Evolutionary conservation across 805 yeast genomes (phyloP).

Genomic region (Candida pseudofarinosa): DNA sequence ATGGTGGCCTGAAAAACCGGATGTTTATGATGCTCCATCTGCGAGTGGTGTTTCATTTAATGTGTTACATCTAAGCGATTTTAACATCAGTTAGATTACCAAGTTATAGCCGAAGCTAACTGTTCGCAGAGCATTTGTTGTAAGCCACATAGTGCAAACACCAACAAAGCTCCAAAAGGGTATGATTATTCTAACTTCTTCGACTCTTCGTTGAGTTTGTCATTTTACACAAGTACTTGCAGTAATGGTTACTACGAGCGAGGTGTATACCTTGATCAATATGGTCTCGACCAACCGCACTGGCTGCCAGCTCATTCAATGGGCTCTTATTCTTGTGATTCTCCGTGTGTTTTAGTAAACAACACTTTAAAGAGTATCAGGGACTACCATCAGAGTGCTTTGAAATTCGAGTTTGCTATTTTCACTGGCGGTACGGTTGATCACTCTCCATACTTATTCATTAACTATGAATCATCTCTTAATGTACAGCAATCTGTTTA

Average conservation of each 20-base stretch:
- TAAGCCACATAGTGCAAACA: conserved; percentile 3
- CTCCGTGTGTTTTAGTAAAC: conserved; percentile 4
- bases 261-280: conserved; percentile 10
- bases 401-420: conserved; percentile 3
- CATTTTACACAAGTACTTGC: conserved; percentile 10
- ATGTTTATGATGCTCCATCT: conserved; percentile 7
- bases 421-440: conserved; percentile 3
- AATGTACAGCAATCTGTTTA: not conserved
- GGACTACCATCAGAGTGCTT: conserved; percentile 4
- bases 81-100: conserved; percentile 2
- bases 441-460: not conserved
- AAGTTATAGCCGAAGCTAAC: conserved; percentile 4
- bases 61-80: conserved; percentile 6
- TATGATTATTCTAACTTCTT: conserved; percentile 3
- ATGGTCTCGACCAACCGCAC: not conserved
- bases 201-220: conserved; percentile 1
- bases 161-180: not conserved
- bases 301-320: conserved; percentile 7
- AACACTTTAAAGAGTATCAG: conserved; percentile 3
- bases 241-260: conserved; percentile 10
- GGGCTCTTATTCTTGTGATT: conserved; percentile 7
- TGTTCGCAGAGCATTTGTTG: conserved; percentile 7
- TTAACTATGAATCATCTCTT: not conserved
- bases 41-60: conserved; percentile 3
- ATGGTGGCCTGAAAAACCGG: conserved; percentile 8